Evolutionary conservation across 441 rosid genomes (phyloP).

Genomic region (Francoa sonchifolia): DNA sequence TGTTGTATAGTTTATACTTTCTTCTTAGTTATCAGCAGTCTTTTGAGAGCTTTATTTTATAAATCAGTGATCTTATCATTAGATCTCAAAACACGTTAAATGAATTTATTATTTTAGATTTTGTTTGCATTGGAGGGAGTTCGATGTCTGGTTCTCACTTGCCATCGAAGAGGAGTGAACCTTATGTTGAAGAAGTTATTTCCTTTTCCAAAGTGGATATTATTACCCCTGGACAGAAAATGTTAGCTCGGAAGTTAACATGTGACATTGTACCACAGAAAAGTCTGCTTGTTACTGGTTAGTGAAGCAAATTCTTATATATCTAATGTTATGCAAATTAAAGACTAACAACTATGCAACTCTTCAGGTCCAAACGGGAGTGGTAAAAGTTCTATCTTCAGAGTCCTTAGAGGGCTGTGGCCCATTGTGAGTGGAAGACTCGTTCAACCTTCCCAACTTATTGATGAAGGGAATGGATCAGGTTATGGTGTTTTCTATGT

Average conservation of each 20-base stretch:
- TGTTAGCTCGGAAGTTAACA: conserved; percentile 79
- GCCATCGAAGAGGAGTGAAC: conserved; percentile 22
- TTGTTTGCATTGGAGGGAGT: conserved; percentile 26
- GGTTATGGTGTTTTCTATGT: conserved; percentile 79
- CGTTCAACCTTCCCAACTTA: conserved; percentile 51
- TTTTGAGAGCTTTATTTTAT: neutral
- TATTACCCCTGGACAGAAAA: conserved; percentile 81
- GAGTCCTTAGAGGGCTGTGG: conserved; percentile 96
- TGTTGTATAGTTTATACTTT: neutral
- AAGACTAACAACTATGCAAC: conserved; percentile 20
- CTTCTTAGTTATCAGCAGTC: conserved; percentile 1
- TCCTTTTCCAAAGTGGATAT: conserved; percentile 82
- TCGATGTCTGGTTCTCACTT: conserved; percentile 19
- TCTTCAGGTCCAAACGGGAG: conserved; percentile 93
- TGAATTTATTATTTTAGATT: conserved; percentile 7
- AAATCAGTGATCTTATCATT: neutral
- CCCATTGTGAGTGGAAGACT: conserved; percentile 80
- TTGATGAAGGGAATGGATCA: conserved; percentile 36
- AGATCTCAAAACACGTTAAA: no score
- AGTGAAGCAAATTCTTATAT: conserved; percentile 17
- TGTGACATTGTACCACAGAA: conserved; percentile 63
- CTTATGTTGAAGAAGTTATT: conserved; percentile 37
- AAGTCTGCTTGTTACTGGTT: conserved; percentile 97
- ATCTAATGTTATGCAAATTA: conserved; percentile 12
- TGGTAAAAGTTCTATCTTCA: conserved; percentile 92